phyloP scores from a whole-genome alignment of 2,329 filamentous ascomycete genomes.

The Macrophomina pseudophaseolina region DNA sequence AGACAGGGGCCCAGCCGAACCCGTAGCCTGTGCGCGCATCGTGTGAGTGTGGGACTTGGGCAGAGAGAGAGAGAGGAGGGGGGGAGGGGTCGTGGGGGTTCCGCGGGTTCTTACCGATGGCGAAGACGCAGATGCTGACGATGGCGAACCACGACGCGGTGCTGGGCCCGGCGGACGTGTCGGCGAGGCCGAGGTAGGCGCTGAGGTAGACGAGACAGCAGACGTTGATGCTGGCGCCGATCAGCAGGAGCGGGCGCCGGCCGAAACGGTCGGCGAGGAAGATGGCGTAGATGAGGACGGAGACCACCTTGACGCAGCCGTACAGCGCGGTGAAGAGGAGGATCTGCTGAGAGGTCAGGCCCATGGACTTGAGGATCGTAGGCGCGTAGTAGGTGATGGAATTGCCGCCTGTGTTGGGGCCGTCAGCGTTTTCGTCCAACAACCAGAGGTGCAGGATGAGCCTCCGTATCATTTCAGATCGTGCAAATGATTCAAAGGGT shows the following conservation, averaged over 20 bases:
- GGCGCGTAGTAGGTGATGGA: slow-evolving; percentile 14
- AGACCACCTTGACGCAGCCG: neutral
- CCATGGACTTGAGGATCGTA: neutral
- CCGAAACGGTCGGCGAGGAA: neutral
- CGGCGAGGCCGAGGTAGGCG: neutral
- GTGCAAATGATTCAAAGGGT: too few species aligned
- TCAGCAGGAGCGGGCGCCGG: neutral
- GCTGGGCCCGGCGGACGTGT: neutral
- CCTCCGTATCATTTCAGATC: too few species aligned
- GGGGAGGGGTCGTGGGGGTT: neutral
- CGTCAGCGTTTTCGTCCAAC: too few species aligned
- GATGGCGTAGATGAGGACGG: slow-evolving; percentile 1
- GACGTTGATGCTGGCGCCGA: slow-evolving; percentile 1
- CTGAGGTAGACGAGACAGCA: neutral
- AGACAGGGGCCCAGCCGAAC: slow-evolving; percentile 4
- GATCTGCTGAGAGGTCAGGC: neutral
- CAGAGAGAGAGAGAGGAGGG: too few species aligned
- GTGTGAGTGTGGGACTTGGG: neutral
- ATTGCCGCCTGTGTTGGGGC: neutral
- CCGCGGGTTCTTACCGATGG: neutral
- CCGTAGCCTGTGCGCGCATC: neutral
- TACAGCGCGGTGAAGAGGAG: slow-evolving; percentile 8
- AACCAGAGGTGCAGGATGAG: too few species aligned
- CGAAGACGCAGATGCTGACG: slow-evolving; percentile 2
- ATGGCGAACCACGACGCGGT: neutral